A percentile compares a stretch with the other conserved stretches of the same genome.
These are phyloP conservation scores for Penicillium fuscoglaucum DNA, from an alignment of 2,329 filamentous ascomycete species.

Conservation along the genomic window DNA sequence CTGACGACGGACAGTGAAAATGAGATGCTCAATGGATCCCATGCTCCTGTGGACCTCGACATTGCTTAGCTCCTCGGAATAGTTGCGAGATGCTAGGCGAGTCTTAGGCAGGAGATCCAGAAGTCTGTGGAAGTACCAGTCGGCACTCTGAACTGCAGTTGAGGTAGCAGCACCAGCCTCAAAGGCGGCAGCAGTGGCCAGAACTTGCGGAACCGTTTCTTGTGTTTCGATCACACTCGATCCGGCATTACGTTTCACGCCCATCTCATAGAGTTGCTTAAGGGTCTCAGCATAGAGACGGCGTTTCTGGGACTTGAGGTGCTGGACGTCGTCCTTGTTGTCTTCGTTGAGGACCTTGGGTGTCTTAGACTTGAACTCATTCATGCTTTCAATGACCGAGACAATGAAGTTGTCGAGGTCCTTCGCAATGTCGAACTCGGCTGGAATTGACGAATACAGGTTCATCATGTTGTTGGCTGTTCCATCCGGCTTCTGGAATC, in stretches of 20 bases:
- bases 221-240: constrained; percentile 73
- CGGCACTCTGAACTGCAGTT: constrained; percentile 47
- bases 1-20: constrained; percentile 54
- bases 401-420: constrained; percentile 68
- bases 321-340: constrained; percentile 79
- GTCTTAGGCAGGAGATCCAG: constrained; percentile 71
- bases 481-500: constrained; percentile 68
- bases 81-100: constrained; percentile 66
- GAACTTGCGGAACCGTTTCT: constrained; percentile 65
- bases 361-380: constrained; percentile 78
- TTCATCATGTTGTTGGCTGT: constrained; percentile 74
- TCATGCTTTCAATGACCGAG: constrained; percentile 66
- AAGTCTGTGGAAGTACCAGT: constrained; percentile 77
- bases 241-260: constrained; percentile 78
- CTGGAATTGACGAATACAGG: constrained; percentile 56
- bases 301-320: constrained; percentile 86
- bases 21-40: constrained; percentile 82
- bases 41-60: constrained; percentile 77
- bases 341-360: constrained; percentile 79
- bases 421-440: constrained; percentile 57
- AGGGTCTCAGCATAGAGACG: constrained; percentile 88
- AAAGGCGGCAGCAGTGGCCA: constrained; percentile 58
- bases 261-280: constrained; percentile 82
- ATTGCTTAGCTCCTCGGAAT: constrained; percentile 80
- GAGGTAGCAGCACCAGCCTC: constrained; percentile 24